phyloP scores from a whole-genome alignment of 768 basidiomycete genomes.

The Coprinopsis marcescibilis region DNA sequence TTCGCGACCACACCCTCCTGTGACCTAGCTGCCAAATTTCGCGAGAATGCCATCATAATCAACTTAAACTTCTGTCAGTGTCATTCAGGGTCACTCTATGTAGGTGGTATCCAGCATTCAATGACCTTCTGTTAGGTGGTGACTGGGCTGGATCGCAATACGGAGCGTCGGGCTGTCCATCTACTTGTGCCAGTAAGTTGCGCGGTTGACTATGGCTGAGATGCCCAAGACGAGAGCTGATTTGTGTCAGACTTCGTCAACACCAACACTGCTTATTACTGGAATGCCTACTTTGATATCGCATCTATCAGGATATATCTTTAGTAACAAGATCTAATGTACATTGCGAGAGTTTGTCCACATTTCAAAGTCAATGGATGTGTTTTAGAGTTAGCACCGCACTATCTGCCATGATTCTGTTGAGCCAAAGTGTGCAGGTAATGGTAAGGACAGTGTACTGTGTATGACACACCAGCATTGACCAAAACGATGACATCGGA shows the following conservation, averaged over 20 bases:
- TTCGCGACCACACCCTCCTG: constrained; percentile 56
- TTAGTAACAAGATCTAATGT: too few species aligned
- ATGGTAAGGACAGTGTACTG: too few species aligned
- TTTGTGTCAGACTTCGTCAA: constrained; percentile 44
- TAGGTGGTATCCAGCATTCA: constrained; percentile 10
- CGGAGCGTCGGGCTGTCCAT: constrained; percentile 8
- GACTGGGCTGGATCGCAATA: constrained; percentile 13
- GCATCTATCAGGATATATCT: constrained; percentile 39
- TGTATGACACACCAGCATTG: too few species aligned
- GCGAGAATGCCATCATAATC: constrained; percentile 57
- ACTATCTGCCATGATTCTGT: too few species aligned
- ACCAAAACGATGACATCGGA: too few species aligned
- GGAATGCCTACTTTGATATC: constrained; percentile 61
- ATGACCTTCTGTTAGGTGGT: constrained; percentile 7
- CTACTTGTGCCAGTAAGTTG: constrained; percentile 8
- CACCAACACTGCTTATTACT: constrained; percentile 54
- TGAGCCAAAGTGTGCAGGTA: too few species aligned
- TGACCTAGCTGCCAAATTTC: constrained; percentile 42
- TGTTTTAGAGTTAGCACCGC: too few species aligned
- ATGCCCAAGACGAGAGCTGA: background rate
- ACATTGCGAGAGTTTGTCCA: too few species aligned
- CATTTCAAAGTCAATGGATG: too few species aligned
- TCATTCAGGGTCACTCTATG: background rate
- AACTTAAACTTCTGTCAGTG: constrained; percentile 38
- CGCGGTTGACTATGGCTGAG: background rate